phyloP scores from a whole-genome alignment of 2,329 filamentous ascomycete species.

The Aureobasidium lini region DNA sequence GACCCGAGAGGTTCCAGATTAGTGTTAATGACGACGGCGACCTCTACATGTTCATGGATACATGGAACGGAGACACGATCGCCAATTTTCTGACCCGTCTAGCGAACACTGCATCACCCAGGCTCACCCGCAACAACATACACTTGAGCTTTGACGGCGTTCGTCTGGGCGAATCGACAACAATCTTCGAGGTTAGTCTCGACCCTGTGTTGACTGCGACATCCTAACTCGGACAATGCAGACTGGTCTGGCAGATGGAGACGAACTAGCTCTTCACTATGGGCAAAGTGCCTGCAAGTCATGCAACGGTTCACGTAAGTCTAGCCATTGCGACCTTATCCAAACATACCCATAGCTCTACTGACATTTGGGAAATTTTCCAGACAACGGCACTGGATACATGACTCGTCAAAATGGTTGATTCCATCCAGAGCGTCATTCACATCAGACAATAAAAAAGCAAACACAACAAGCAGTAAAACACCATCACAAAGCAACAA shows the following conservation, averaged over 20 bases:
- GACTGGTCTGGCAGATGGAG: conserved; percentile 10
- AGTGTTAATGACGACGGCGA: conserved; percentile 5
- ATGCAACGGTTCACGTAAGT: conserved; percentile 4
- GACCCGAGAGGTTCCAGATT: neutral
- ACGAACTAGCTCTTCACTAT: conserved; percentile 6
- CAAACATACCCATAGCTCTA: neutral
- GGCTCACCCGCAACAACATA: neutral
- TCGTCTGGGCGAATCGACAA: conserved; percentile 5
- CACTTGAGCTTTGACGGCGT: conserved; percentile 13
- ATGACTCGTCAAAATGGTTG: conserved; percentile 9
- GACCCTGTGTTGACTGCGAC: neutral
- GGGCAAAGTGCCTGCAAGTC: neutral
- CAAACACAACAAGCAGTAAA: neutral
- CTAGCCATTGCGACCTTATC: too few relatives aligned
- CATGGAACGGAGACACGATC: conserved; percentile 10
- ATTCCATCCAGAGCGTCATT: neutral
- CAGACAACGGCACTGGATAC: conserved; percentile 11
- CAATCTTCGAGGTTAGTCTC: conserved; percentile 3
- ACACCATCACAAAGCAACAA: neutral
- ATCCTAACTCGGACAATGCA: neutral
- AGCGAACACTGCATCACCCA: neutral
- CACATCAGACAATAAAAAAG: neutral
- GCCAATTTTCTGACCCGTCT: conserved; percentile 2
- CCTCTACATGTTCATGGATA: neutral
- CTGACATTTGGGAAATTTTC: neutral